phyloP scores from a whole-genome alignment of 495 filamentous ascomycete genomes.

The Lasiosphaeria hispida region DNA sequence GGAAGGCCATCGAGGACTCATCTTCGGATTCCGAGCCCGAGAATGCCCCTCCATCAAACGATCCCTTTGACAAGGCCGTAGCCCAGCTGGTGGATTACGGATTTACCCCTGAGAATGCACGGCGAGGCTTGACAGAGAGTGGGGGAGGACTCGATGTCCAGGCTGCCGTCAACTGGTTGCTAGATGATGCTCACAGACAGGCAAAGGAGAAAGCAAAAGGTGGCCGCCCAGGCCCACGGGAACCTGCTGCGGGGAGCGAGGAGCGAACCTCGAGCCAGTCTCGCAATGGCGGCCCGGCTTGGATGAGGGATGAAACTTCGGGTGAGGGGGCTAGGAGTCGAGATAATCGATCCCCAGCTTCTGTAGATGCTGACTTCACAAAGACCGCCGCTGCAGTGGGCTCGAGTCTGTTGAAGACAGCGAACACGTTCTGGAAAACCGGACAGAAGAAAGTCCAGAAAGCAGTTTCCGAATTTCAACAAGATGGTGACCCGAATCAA shows the following conservation, averaged over 20 bases:
- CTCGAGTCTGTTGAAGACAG: slow-evolving; percentile 84
- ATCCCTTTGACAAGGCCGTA: slow-evolving; percentile 75
- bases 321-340: slow-evolving; percentile 46
- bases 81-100: slow-evolving; percentile 95
- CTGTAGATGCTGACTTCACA: slow-evolving; percentile 70
- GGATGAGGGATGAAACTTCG: slow-evolving; percentile 34
- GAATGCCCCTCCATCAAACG: slow-evolving; percentile 33
- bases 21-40: slow-evolving; percentile 44
- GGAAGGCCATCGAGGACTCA: slow-evolving; percentile 44
- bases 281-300: slow-evolving; percentile 35
- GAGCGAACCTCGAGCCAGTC: slow-evolving; percentile 34
- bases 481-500: slow-evolving; percentile 70
- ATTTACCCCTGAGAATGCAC: slow-evolving; percentile 78
- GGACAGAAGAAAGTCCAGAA: slow-evolving; percentile 93
- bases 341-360: slow-evolving; percentile 56
- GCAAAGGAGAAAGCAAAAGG: slow-evolving; percentile 54
- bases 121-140: slow-evolving; percentile 73
- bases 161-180: slow-evolving; percentile 81
- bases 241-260: slow-evolving; percentile 18
- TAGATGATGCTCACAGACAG: slow-evolving; percentile 83
- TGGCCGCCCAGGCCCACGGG: slow-evolving; percentile 22
- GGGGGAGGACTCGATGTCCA: slow-evolving; percentile 78
- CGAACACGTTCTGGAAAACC: slow-evolving; percentile 89
- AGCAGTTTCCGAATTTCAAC: slow-evolving; percentile 86
- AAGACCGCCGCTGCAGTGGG: slow-evolving; percentile 80